These are phyloP conservation scores for Annulohypoxylon moriforme DNA, from an alignment of 495 filamentous ascomycete genomes.

Conservation along the genomic window DNA sequence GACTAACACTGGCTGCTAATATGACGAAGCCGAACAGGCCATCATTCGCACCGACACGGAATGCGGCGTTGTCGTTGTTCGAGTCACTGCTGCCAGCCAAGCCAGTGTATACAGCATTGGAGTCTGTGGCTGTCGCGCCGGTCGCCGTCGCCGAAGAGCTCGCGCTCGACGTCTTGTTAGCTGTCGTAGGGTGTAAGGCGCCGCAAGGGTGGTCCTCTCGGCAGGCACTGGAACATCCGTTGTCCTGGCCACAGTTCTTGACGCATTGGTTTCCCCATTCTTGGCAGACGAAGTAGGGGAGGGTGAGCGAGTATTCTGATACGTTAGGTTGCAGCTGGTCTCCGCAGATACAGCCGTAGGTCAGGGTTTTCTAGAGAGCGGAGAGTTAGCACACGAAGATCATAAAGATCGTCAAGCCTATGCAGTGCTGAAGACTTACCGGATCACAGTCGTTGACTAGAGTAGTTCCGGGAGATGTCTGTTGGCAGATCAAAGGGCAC, in stretches of 20 bases:
- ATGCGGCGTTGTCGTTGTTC: constrained; percentile 33
- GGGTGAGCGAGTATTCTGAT: constrained; percentile 83
- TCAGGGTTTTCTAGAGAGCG: constrained; percentile 67
- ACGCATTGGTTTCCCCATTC: constrained; percentile 79
- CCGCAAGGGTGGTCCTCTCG: constrained; percentile 81
- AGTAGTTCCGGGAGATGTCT: constrained; percentile 65
- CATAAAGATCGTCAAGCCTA: background rate
- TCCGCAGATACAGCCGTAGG: constrained; percentile 79
- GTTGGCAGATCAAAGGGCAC: constrained; percentile 84
- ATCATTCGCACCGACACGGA: constrained; percentile 35
- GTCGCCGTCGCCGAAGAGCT: constrained; percentile 54
- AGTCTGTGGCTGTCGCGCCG: constrained; percentile 49
- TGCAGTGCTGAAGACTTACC: constrained; percentile 61
- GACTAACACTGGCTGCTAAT: constrained; percentile 42
- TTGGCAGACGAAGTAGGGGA: constrained; percentile 86
- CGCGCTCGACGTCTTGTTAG: constrained; percentile 68
- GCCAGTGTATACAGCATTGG: constrained; percentile 60
- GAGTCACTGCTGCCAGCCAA: constrained; percentile 55
- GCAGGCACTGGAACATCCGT: constrained; percentile 71
- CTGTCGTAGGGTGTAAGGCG: constrained; percentile 72
- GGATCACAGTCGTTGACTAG: constrained; percentile 74
- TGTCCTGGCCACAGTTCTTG: constrained; percentile 66
- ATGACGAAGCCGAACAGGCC: constrained; percentile 42
- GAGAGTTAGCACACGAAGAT: constrained; percentile 31
- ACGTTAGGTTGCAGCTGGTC: constrained; percentile 79